A percentile compares a stretch with the other conserved stretches of the same genome.
These are phyloP conservation scores for Colletotrichum zoysiae DNA, from an alignment of 2,329 filamentous ascomycete genomes.

Conservation along the genomic window DNA sequence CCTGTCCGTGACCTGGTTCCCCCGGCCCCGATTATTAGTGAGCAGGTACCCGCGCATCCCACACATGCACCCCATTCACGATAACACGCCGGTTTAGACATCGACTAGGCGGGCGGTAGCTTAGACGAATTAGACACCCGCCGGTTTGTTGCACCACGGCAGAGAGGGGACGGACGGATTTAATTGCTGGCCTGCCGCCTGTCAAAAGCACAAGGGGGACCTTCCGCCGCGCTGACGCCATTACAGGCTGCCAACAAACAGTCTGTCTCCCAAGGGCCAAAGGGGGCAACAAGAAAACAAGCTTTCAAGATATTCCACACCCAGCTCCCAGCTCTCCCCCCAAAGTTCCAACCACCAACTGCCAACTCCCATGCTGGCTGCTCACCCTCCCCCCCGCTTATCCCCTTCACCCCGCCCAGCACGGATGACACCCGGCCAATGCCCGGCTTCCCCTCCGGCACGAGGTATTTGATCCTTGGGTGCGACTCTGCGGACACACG, in stretches of 20 bases:
- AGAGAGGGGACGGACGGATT: not conserved
- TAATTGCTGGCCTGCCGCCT: not conserved
- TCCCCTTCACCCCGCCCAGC: not conserved
- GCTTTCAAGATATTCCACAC: constrained; percentile 30
- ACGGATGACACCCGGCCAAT: constrained; percentile 31
- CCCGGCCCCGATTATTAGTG: not conserved
- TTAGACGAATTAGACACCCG: constrained; percentile 16
- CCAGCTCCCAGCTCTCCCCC: not conserved
- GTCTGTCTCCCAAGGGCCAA: not conserved
- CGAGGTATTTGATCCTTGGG: constrained; percentile 20
- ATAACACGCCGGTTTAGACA: not conserved
- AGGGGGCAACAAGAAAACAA: constrained; percentile 29
- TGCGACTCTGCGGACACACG: not conserved
- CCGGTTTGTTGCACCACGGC: constrained; percentile 5
- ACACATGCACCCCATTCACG: constrained; percentile 16
- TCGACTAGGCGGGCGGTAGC: not conserved
- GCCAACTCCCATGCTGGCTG: constrained; percentile 19
- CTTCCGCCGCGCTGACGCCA: constrained; percentile 26
- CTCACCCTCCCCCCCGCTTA: not conserved
- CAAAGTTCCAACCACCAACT: constrained; percentile 1
- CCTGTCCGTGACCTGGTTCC: not conserved
- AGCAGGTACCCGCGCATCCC: constrained; percentile 34
- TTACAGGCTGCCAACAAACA: constrained; percentile 6
- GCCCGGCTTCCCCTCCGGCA: constrained; percentile 29
- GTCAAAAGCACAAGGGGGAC: not conserved